Percentiles rank a stretch among this genome's conserved stretches.
phyloP scores from a whole-genome alignment of 805 yeast genomes.

The Trichomonascus vanleenenianus region DNA sequence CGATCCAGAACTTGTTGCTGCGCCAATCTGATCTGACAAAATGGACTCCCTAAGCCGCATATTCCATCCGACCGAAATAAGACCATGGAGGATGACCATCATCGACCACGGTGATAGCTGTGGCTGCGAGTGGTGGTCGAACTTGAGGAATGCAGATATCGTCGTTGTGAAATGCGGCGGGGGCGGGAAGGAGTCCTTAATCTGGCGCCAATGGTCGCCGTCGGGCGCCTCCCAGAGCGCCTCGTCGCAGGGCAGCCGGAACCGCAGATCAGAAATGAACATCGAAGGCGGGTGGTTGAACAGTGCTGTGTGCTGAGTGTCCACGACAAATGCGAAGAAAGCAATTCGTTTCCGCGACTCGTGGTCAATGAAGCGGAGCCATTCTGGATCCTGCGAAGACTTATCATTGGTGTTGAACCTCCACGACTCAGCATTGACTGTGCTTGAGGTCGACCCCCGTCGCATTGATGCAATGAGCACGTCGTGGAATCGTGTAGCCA shows the following conservation, averaged over 20 bases:
- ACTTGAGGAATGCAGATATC: conserved; percentile 14
- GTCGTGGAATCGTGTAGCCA: conserved; percentile 20
- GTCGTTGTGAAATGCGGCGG: conserved; percentile 17
- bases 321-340: conserved; percentile 74
- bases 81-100: conserved; percentile 22
- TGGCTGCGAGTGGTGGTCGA: conserved; percentile 11
- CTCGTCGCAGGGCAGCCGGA: conserved; percentile 58
- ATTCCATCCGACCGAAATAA: conserved; percentile 19
- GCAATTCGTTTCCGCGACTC: conserved; percentile 76
- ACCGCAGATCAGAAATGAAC: conserved; percentile 49
- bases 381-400: conserved; percentile 9
- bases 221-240: conserved; percentile 43
- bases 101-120: conserved; percentile 21
- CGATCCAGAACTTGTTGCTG: conserved; percentile 1
- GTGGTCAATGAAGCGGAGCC: conserved; percentile 15
- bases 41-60: conserved; percentile 15
- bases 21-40: conserved; percentile 4
- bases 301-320: conserved; percentile 67
- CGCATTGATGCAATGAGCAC: conserved; percentile 21
- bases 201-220: conserved; percentile 13
- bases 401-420: not conserved
- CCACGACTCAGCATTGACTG: conserved; percentile 2
- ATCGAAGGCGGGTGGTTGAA: conserved; percentile 64
- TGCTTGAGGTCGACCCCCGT: conserved; percentile 10
- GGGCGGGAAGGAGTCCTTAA: conserved; percentile 6